phyloP scores from a whole-genome alignment of 106 monocot genomes.

The Posidonia australis region DNA sequence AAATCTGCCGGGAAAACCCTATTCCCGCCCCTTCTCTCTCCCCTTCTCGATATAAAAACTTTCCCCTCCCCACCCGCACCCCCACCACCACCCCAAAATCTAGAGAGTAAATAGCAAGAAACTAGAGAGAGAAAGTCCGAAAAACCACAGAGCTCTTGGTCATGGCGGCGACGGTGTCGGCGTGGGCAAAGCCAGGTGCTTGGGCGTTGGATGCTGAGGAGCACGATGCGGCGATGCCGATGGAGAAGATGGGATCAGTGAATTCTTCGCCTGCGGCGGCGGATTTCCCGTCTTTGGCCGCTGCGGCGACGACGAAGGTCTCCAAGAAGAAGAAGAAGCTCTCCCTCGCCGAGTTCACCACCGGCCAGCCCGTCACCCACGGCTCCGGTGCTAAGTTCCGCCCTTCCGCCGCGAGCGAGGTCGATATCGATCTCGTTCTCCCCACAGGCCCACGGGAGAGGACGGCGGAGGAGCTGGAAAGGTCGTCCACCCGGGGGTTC shows the following conservation, averaged over 20 bases:
- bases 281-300: constrained; percentile 74
- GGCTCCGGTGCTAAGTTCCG: constrained; percentile 18
- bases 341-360: constrained; percentile 64
- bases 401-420: not conserved
- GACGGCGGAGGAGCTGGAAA: constrained; percentile 70
- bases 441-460: constrained; percentile 90
- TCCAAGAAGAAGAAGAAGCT: constrained; percentile 65
- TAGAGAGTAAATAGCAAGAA: too few species aligned
- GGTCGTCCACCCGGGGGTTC: constrained; percentile 38
- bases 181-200: constrained; percentile 80
- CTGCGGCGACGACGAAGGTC: constrained; percentile 46
- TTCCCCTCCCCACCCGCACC: too few species aligned
- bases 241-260: not conserved
- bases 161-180: constrained; percentile 69
- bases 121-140: too few species aligned
- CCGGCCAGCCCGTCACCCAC: constrained; percentile 18
- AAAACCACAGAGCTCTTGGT: too few species aligned
- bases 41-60: too few species aligned
- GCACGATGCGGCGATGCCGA: constrained; percentile 13
- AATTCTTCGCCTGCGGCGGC: constrained; percentile 10
- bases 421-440: constrained; percentile 26
- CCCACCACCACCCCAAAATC: too few species aligned
- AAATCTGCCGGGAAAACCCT: too few species aligned
- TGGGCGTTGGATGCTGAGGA: constrained; percentile 86
- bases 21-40: too few species aligned